Percentiles rank a stretch among this genome's conserved stretches.
Evolutionary conservation across 2,329 filamentous ascomycete species (phyloP).

Genomic region (Sclerotiophoma versabilis): DNA sequence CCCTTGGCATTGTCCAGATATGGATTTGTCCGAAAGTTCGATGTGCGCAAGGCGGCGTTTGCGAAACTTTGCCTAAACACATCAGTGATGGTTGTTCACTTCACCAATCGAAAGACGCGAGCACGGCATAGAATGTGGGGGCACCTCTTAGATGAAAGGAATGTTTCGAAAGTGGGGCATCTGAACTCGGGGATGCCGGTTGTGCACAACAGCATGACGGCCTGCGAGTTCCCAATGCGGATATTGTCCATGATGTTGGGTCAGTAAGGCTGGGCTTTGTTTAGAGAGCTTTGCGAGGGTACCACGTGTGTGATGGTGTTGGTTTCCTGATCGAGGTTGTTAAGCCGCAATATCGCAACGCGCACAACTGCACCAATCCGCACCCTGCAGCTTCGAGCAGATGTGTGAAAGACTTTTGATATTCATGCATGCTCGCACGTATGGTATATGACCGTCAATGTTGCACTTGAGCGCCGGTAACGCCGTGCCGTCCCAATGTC

Average conservation of each 20-base stretch:
- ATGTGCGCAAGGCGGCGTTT: not conserved
- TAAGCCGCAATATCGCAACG: not conserved
- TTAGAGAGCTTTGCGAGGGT: not conserved
- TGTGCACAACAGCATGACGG: not conserved
- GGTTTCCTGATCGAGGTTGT: not conserved
- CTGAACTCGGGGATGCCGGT: constrained; percentile 1
- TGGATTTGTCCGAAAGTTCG: not conserved
- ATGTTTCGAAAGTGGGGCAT: not conserved
- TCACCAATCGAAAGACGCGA: not conserved
- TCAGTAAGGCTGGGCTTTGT: not conserved
- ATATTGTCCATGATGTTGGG: not conserved
- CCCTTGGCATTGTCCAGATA: constrained; percentile 5
- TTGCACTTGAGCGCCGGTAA: constrained; percentile 25
- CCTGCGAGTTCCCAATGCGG: not conserved
- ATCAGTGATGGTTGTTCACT: not conserved
- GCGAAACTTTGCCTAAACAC: not conserved
- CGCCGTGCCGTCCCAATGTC: constrained; percentile 30
- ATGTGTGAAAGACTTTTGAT: constrained; percentile 3
- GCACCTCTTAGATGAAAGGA: not conserved
- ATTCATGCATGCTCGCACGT: constrained; percentile 9
- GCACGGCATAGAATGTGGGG: not conserved
- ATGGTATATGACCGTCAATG: constrained; percentile 15
- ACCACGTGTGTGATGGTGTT: not conserved
- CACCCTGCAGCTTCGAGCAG: not conserved
- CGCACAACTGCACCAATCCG: not conserved